phyloP scores from a whole-genome alignment of 1,284 basidiomycete genomes.

The Moesziomyces sp. region DNA sequence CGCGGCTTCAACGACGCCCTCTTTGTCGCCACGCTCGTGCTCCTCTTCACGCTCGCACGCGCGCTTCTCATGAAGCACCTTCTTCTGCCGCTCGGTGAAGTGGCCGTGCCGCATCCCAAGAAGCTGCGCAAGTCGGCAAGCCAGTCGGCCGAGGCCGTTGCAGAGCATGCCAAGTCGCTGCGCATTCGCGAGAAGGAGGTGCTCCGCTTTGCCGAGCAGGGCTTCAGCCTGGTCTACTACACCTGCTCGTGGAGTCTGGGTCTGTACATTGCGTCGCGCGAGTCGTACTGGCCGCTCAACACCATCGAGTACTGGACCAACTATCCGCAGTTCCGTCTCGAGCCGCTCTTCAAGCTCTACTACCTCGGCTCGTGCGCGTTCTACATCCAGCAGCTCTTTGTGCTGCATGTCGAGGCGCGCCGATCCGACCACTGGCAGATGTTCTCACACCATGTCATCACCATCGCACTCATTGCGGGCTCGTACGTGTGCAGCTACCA shows the following conservation, averaged over 20 bases:
- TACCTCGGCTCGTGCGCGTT: slow-evolving; percentile 89
- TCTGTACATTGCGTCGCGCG: slow-evolving; percentile 79
- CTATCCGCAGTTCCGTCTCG: slow-evolving; percentile 84
- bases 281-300: slow-evolving; percentile 77
- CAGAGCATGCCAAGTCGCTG: slow-evolving; percentile 34
- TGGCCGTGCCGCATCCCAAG: slow-evolving; percentile 25
- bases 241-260: slow-evolving; percentile 79
- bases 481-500: slow-evolving; percentile 88
- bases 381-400: slow-evolving; percentile 89
- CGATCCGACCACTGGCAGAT: slow-evolving; percentile 94
- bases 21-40: slow-evolving; percentile 57
- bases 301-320: slow-evolving; percentile 80
- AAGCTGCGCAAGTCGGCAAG: slow-evolving; percentile 25
- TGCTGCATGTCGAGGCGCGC: slow-evolving; percentile 88
- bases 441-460: slow-evolving; percentile 94
- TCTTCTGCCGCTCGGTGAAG: slow-evolving; percentile 53
- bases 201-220: slow-evolving; percentile 91
- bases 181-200: slow-evolving; percentile 75
- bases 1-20: slow-evolving; percentile 53
- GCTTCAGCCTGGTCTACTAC: slow-evolving; percentile 88
- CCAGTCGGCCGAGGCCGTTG: slow-evolving; percentile 11
- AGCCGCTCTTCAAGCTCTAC: slow-evolving; percentile 70
- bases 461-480: slow-evolving; percentile 78
- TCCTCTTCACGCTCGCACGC: slow-evolving; percentile 55
- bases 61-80: slow-evolving; percentile 52